Evolutionary conservation across 2,329 filamentous ascomycete genomes (phyloP).

Genomic region (Penicillium sp.): DNA sequence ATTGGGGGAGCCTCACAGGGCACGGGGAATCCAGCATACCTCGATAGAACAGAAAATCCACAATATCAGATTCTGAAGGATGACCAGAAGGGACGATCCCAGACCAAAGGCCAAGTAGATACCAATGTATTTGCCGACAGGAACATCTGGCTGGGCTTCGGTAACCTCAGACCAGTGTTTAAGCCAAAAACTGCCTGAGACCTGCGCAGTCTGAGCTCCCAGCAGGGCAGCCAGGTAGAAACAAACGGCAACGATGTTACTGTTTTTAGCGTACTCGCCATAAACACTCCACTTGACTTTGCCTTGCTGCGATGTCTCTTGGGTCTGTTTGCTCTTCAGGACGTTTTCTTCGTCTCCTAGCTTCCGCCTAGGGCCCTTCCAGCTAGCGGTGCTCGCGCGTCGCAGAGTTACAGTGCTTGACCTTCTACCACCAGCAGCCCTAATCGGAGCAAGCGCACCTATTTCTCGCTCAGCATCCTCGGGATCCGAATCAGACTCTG

Average conservation of each 20-base stretch:
- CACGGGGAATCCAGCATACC: too few species aligned
- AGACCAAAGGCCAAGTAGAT: conserved; percentile 94
- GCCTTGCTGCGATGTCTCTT: conserved; percentile 85
- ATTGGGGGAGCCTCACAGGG: too few species aligned
- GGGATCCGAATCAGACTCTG: too few species aligned
- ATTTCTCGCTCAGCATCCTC: conserved; percentile 63
- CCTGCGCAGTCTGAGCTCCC: conserved; percentile 69
- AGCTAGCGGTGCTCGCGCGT: conserved; percentile 83
- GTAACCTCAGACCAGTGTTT: conserved; percentile 87
- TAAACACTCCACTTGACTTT: conserved; percentile 98
- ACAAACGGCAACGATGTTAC: conserved; percentile 72
- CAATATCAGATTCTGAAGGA: conserved; percentile 83
- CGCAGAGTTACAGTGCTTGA: conserved; percentile 70
- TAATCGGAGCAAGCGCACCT: conserved; percentile 68
- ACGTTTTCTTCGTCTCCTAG: conserved; percentile 66
- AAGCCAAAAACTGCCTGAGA: conserved; percentile 83
- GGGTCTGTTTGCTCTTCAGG: conserved; percentile 71
- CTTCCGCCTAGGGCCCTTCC: conserved; percentile 76
- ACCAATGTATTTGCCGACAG: conserved; percentile 82
- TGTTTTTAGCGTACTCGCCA: conserved; percentile 85
- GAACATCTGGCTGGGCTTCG: conserved; percentile 56
- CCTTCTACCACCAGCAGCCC: conserved; percentile 53
- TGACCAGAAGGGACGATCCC: conserved; percentile 72
- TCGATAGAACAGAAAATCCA: conserved; percentile 99
- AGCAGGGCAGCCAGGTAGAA: conserved; percentile 72